A percentile compares a stretch with the other conserved stretches of the same genome.
phyloP scores from a whole-genome alignment of 148 eudicot genomes.

The Silene conica region DNA sequence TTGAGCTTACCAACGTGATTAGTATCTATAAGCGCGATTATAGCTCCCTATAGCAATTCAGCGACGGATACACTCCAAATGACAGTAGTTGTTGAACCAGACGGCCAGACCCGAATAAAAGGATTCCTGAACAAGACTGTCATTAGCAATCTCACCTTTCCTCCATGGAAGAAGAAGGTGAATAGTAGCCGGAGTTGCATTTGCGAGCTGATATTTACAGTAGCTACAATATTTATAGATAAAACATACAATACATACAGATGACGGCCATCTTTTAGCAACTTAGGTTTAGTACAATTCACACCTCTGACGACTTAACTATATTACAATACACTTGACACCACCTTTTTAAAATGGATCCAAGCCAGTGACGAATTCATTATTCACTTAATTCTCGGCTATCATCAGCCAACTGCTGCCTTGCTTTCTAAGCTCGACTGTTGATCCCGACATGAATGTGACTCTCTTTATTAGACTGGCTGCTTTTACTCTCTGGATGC shows the following conservation, averaged over 20 bases:
- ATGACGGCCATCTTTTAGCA: neutral
- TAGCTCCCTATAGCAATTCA: no score
- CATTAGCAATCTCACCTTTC: no score
- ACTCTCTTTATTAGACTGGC: neutral
- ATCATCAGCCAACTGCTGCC: neutral
- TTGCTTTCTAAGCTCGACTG: neutral
- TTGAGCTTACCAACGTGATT: no score
- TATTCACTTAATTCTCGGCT: conserved; percentile 2
- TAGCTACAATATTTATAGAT: neutral
- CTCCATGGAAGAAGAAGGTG: no score
- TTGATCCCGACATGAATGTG: neutral
- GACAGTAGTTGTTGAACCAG: no score
- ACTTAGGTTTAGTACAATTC: neutral
- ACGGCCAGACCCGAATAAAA: no score
- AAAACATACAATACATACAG: neutral
- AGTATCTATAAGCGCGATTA: no score
- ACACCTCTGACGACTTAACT: neutral
- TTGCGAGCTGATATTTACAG: no score
- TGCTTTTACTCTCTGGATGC: neutral
- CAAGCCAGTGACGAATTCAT: neutral
- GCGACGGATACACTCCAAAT: no score
- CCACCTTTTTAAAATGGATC: neutral
- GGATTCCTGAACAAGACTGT: no score
- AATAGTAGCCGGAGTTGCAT: no score
- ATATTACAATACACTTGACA: neutral